Conservation (phyloP, 768 basidiomycete species). For the Coprinopsis cinerea region DNA sequence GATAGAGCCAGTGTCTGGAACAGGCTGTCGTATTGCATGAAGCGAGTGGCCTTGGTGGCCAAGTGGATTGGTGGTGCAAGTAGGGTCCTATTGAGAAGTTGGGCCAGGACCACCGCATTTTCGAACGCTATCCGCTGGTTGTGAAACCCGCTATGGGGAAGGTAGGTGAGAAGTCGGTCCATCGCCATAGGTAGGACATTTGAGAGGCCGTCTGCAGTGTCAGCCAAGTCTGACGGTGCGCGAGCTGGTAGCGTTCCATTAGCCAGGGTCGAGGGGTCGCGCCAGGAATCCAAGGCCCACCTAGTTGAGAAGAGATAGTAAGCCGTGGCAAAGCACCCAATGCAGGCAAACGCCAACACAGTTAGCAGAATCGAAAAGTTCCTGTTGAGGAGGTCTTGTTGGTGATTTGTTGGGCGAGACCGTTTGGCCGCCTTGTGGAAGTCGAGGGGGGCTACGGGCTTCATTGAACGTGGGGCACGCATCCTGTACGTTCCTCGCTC, state of each 20-base stretch:
- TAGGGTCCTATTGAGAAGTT: conserved; percentile 67
- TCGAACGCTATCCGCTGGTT: conserved; percentile 85
- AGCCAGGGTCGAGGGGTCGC: conserved; percentile 20
- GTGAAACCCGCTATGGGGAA: conserved; percentile 82
- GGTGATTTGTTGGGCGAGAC: conserved; percentile 1
- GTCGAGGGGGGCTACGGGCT: conserved; percentile 10
- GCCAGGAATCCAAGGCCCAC: conserved; percentile 33
- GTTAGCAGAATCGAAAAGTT: conserved; percentile 36
- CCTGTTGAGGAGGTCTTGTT: conserved; percentile 15
- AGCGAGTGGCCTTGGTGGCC: conserved; percentile 54
- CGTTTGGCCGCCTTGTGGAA: neutral
- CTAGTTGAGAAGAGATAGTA: conserved; percentile 63
- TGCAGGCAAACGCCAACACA: conserved; percentile 40
- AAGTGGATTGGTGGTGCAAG: conserved; percentile 73
- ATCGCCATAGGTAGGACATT: conserved; percentile 15
- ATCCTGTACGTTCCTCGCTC: conserved; percentile 66
- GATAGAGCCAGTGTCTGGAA: conserved; percentile 39
- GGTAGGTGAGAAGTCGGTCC: conserved; percentile 59
- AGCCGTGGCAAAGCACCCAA: conserved; percentile 52
- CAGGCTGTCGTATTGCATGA: conserved; percentile 48
- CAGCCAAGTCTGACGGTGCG: neutral
- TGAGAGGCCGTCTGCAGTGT: conserved; percentile 9
- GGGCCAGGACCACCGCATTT: conserved; percentile 73
- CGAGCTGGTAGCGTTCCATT: conserved; percentile 13
- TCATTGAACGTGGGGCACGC: conserved; percentile 32